A percentile compares a stretch with the other conserved stretches of the same genome.
Evolutionary conservation across 371 early-diverging fungal species (phyloP).

Genomic region (Mucor velutinosus): DNA sequence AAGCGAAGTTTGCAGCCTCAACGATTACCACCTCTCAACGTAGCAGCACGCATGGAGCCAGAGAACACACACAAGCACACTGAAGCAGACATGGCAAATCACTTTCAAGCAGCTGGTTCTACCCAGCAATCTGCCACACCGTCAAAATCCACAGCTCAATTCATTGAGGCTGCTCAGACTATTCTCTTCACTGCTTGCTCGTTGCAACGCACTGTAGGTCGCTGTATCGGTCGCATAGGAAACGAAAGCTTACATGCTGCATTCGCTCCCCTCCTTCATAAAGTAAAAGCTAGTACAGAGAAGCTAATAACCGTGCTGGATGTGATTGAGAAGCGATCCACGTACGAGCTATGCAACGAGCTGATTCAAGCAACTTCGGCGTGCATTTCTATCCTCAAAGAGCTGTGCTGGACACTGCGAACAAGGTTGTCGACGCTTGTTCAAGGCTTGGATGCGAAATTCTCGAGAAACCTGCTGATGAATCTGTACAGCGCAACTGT

Average conservation of each 20-base stretch:
- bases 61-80: neutral
- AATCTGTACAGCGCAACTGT: slow-evolving; percentile 52
- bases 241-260: slow-evolving; percentile 27
- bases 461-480: slow-evolving; percentile 48
- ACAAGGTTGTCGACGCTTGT: slow-evolving; percentile 29
- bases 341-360: slow-evolving; percentile 11
- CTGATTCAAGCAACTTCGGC: slow-evolving; percentile 14
- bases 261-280: slow-evolving; percentile 23
- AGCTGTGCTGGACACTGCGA: slow-evolving; percentile 26
- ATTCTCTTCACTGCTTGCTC: slow-evolving; percentile 34
- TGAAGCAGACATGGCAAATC: neutral
- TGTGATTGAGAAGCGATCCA: slow-evolving; percentile 5
- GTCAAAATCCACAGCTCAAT: neutral
- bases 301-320: slow-evolving; percentile 19
- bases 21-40: slow-evolving; percentile 9
- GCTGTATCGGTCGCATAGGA: slow-evolving; percentile 26
- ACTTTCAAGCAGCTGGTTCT: neutral
- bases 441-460: slow-evolving; percentile 45
- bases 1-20: slow-evolving; percentile 4
- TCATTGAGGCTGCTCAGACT: slow-evolving; percentile 36
- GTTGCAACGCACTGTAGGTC: slow-evolving; percentile 28
- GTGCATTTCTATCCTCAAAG: slow-evolving; percentile 27
- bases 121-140: neutral
- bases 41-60: neutral
- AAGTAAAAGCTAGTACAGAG: slow-evolving; percentile 24